Evolutionary conservation across 176 grass and related monocot species (phyloP), one percentile per base, ranked within the genome.

Genomic region (Oryza rufipogon): DNA sequence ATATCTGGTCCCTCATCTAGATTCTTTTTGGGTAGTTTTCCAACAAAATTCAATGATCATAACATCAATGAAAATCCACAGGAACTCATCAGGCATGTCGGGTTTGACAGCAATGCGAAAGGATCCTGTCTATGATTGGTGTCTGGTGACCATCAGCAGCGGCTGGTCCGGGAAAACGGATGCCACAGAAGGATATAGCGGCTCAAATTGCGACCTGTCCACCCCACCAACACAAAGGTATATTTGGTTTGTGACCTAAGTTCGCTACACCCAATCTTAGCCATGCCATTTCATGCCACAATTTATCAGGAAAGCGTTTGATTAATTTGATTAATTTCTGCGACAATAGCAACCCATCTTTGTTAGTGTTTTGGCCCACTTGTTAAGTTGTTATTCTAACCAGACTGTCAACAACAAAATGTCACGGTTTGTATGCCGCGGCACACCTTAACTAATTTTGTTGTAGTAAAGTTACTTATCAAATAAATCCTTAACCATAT

Each of bases 1-100:
- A 52, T 30, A 9, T 25, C 9, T 64, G 23, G 2, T 12, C 56
- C 9, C 41, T 48, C 19, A 58, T 74, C 46, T 48, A 25, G 22
- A 38, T n/a, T 39, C 81, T 86, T 54, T 41, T 13, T 44, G 71
- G 1, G 0, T 45, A 41, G 4, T 83, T 83, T 87, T 66, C 61
- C 19, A 74, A 7, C 13, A 58, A 67, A 79, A 42, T 65, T 83
- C 66, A 2, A 16, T 16, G 34, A 11, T 11, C 36, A 13, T 26
- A 34, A 34, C 19, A 34, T 58, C 51, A 25, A 20, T n/a, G 38
- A 78, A 61, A 71, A 16, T 78, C 34, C 75, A 36, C 1, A 10
- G 17, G 10, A 28, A 20, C 49, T 38, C 54, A 70, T 30, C 22
- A 44, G 70, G 36, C n/a, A 58, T 45, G 54, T 19, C 9, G n/a